phyloP scores from a whole-genome alignment of 345 rosid genomes.

The Gossypium stocksii region DNA sequence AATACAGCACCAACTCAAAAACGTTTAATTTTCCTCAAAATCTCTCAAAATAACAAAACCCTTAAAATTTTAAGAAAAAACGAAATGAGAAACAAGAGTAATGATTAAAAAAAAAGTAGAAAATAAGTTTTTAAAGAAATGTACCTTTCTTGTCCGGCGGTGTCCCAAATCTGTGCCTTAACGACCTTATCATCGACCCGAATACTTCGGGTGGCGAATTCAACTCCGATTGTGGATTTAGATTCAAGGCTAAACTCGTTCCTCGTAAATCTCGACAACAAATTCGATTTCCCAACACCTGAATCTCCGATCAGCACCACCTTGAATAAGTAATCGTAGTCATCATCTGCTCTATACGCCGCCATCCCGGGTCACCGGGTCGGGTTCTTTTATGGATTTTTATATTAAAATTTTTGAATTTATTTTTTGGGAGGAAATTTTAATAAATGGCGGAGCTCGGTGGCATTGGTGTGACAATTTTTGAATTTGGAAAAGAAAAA shows the following conservation, averaged over 20 bases:
- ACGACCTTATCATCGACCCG: slow-evolving; percentile 67
- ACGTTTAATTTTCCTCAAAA: neutral
- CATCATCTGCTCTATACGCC: slow-evolving; percentile 55
- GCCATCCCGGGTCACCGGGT: slow-evolving; percentile 31
- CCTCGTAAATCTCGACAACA: slow-evolving; percentile 64
- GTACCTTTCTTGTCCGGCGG: slow-evolving; percentile 89
- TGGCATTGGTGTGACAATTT: neutral
- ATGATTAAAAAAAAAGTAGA: neutral
- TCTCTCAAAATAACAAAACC: neutral
- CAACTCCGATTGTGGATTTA: slow-evolving; percentile 82
- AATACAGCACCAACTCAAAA: neutral
- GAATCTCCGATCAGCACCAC: slow-evolving; percentile 81
- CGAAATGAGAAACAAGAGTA: neutral
- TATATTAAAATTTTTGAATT: neutral
- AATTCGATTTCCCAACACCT: slow-evolving; percentile 77
- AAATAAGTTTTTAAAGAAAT: neutral
- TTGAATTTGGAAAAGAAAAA: neutral
- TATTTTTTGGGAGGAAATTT: neutral
- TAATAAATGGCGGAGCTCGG: neutral
- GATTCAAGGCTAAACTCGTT: slow-evolving; percentile 82
- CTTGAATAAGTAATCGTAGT: slow-evolving; percentile 66
- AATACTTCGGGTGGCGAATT: slow-evolving; percentile 74
- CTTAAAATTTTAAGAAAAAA: neutral
- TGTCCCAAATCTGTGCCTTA: slow-evolving; percentile 95
- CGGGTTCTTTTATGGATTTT: neutral